Evolutionary conservation across 192 early-diverging fungal genomes (phyloP), one percentile per base, ranked within the genome.

Genomic region (Mortierella alpina): DNA sequence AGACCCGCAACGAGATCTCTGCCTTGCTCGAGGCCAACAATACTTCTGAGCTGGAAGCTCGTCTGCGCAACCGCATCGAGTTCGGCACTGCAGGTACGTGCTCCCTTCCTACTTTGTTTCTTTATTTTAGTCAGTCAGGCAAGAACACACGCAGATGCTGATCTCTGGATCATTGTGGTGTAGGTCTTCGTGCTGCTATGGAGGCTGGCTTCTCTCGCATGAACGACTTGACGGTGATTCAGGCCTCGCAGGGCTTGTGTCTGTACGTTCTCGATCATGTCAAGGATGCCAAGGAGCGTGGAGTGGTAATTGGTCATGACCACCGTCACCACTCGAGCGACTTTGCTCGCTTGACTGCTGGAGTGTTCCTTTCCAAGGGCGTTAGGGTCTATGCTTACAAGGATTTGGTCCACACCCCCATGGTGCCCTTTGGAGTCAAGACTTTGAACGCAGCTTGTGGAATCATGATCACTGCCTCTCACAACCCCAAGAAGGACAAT

Each of bases 401-500:
- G 39, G 78, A 83, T 22, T 77, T 94, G 11, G 94, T 95, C 12
- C 94, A 93, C 71, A 98, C 97, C 2, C 97, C 97, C 15, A 79
- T 94, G 84, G 93, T 95, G 49, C 95, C 97, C 12, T 98, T 93
- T 88, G 91, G 91, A n/a, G 91, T 97, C 59, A 91, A 91, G 69
- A 84, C 84, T 22, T 73, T 93, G 39, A 80, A 83, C 7, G 92
- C 94, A 2, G 87, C 91, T 17, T 92, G 90, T 60, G 97, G 97
- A 60, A 92, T 98, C 75, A 98, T 98, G 97, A 92, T 98, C 63
- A 98, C 97, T 8, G 97, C 97, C 55, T 96, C 95, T 68, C 94
- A 95, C 58, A 97, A 97, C 69, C 96, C 96, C 20, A 97, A 96
- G 83, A 86, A 93, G 76, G 95, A 97, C 83, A 97, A 97, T 85